Conservation (phyloP, 2,329 filamentous ascomycete genomes). For the Cordyceps javanica region DNA sequence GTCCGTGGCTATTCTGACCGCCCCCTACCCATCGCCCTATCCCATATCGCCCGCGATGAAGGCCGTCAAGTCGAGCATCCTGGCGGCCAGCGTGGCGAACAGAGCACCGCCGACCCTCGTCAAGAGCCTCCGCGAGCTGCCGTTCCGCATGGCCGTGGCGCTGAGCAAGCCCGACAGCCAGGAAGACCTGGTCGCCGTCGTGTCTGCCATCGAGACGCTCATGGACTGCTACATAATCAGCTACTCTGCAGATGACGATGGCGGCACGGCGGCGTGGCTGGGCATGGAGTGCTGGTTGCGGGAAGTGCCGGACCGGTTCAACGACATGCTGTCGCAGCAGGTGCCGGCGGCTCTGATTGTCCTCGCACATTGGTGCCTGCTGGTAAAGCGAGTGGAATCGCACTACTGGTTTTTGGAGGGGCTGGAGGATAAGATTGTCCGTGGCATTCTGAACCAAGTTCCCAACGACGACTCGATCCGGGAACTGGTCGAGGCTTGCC, state of each 20-base stretch:
- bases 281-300: slow-evolving; percentile 1
- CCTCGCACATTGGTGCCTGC: neutral
- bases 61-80: neutral
- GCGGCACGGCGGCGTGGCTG: neutral
- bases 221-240: neutral
- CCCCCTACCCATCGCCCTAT: neutral
- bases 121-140: slow-evolving; percentile 1
- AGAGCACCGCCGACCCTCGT: neutral
- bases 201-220: slow-evolving; percentile 1
- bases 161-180: slow-evolving; percentile 1
- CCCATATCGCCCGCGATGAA: neutral
- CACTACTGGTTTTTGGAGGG: neutral
- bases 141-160: neutral
- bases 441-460: neutral
- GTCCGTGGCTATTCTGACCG: neutral
- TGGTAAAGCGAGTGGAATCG: neutral
- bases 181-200: neutral
- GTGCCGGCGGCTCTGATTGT: neutral
- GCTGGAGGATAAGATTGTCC: neutral
- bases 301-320: neutral
- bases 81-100: neutral
- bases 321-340: neutral
- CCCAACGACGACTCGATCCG: neutral
- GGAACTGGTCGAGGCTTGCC: neutral
- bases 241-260: neutral